phyloP scores from a whole-genome alignment of 2,329 filamentous ascomycete species.

The Balansia obtecta region DNA sequence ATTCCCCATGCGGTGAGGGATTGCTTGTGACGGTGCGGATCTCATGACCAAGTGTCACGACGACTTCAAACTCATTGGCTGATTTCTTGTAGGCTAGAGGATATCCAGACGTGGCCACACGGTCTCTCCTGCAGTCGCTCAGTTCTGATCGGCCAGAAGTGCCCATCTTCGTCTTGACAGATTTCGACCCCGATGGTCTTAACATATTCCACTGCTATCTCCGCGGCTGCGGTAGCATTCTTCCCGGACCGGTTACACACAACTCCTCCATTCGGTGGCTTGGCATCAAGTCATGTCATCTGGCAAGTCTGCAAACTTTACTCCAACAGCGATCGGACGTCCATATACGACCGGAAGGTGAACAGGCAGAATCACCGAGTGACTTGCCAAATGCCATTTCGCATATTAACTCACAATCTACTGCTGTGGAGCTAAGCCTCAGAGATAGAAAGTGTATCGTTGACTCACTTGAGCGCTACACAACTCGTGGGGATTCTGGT shows the following conservation, averaged over 20 bases:
- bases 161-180: slow-evolving; percentile 52
- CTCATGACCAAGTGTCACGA: no score
- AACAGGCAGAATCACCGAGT: background rate
- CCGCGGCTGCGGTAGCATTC: slow-evolving; percentile 49
- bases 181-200: slow-evolving; percentile 67
- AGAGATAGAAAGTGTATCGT: slow-evolving; percentile 47
- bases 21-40: slow-evolving; percentile 52
- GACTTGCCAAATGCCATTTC: slow-evolving; percentile 9
- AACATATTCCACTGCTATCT: slow-evolving; percentile 65
- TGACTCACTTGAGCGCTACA: slow-evolving; percentile 35
- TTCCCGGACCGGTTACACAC: slow-evolving; percentile 42
- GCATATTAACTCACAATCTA: slow-evolving; percentile 16
- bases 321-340: background rate
- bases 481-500: slow-evolving; percentile 5
- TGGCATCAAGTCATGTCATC: slow-evolving; percentile 39
- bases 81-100: slow-evolving; percentile 53
- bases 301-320: slow-evolving; percentile 14
- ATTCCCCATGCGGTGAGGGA: slow-evolving; percentile 37
- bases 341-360: background rate
- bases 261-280: slow-evolving; percentile 50
- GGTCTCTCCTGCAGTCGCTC: slow-evolving; percentile 48
- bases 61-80: background rate
- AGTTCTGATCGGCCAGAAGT: slow-evolving; percentile 33
- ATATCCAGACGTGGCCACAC: slow-evolving; percentile 63
- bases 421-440: slow-evolving; percentile 29